Percentiles rank a stretch among this genome's conserved stretches.
phyloP scores from a whole-genome alignment of 2,329 filamentous ascomycete genomes.

The Hypocrella siamensis region DNA sequence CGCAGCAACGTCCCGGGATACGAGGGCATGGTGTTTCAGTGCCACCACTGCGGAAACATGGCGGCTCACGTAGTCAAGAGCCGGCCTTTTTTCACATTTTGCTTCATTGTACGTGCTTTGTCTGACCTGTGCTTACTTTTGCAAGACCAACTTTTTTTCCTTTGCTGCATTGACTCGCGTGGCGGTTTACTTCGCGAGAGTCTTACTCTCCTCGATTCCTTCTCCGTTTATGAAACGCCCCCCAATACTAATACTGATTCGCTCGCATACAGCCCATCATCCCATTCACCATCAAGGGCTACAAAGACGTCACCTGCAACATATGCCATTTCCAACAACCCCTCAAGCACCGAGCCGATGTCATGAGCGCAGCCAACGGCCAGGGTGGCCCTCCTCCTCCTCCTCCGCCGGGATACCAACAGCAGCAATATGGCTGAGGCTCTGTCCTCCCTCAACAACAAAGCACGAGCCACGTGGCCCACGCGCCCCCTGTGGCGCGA shows the following conservation, averaged over 20 bases:
- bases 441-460: too few species aligned
- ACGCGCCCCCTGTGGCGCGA: too few species aligned
- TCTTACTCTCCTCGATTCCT: neutral
- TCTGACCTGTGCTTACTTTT: neutral
- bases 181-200: too few species aligned
- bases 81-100: constrained; percentile 65
- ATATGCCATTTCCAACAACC: constrained; percentile 66
- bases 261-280: constrained; percentile 41
- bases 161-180: too few species aligned
- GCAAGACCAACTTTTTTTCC: too few species aligned
- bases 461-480: too few species aligned
- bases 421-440: constrained; percentile 14
- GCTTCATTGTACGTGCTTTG: constrained; percentile 44
- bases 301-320: constrained; percentile 55
- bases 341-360: constrained; percentile 39
- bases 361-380: constrained; percentile 33
- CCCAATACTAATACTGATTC: too few species aligned
- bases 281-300: constrained; percentile 51
- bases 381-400: constrained; percentile 15
- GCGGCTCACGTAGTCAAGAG: constrained; percentile 44
- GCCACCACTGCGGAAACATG: constrained; percentile 53
- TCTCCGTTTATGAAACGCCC: too few species aligned
- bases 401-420: constrained; percentile 16
- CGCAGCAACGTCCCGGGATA: constrained; percentile 44
- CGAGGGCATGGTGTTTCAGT: constrained; percentile 45